Conservation (phyloP, 1,284 basidiomycete genomes). For the Cutaneotrichosporon sp. region DNA sequence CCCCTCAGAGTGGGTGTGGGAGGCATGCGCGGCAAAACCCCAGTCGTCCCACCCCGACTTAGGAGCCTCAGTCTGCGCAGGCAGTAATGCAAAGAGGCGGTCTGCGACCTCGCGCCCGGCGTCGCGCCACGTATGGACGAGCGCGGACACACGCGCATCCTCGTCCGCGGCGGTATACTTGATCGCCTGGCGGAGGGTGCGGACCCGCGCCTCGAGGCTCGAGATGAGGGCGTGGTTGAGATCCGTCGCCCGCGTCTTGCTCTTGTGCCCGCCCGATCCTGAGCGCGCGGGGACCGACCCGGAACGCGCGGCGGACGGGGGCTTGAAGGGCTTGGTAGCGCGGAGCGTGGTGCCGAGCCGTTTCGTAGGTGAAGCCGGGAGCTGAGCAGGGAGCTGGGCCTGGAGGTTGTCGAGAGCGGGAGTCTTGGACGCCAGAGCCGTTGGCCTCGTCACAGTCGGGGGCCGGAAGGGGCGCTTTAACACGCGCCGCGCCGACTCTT, state of each 20-base stretch:
- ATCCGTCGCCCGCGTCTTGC: neutral
- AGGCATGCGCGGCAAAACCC: no score
- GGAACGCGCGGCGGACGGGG: neutral
- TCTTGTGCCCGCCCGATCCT: neutral
- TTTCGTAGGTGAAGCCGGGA: no score
- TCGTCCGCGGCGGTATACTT: conserved; percentile 22
- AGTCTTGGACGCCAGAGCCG: neutral
- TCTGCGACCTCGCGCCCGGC: conserved; percentile 43
- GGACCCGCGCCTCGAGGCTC: conserved; percentile 27
- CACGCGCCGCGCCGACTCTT: conserved; percentile 19
- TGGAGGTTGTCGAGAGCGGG: neutral
- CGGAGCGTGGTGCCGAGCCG: neutral
- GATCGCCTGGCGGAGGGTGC: conserved; percentile 30
- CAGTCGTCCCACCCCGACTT: conserved; percentile 4
- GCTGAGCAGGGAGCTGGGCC: no score
- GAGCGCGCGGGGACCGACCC: neutral
- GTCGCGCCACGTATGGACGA: conserved; percentile 34
- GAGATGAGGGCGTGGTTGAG: conserved; percentile 10
- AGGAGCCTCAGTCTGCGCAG: conserved; percentile 16
- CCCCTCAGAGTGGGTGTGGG: neutral
- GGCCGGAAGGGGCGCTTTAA: conserved; percentile 41
- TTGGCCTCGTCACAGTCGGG: conserved; percentile 10
- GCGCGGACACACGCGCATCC: conserved; percentile 26
- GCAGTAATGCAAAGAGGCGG: conserved; percentile 29
- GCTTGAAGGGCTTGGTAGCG: neutral